Base-by-base conservation (phyloP, 768 basidiomycete species). In the Chiua virens region DNA sequence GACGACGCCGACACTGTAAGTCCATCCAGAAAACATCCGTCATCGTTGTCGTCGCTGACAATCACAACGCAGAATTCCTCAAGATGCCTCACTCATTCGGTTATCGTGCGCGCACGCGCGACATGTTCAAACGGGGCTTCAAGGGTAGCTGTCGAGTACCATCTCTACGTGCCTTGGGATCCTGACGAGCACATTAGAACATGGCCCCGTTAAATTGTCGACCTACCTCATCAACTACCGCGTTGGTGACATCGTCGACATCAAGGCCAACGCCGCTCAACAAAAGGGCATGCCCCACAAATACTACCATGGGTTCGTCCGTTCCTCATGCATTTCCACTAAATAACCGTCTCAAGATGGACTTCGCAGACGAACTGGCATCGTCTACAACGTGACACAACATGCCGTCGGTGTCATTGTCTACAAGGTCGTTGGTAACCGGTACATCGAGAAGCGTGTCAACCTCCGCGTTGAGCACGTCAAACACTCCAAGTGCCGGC, bases 241-340 rank as follows among this genome's bases (percentile, higher is more conserved):
- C 60, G 85, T 98, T 60, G 97, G 97, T 56, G 97, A 99, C 71
- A 97, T 98, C 63, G 97, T 99, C 64, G 97, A 99, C 78, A 98
- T 99, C 83, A 98, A 97, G 80, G 96, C 96, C 61, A 98, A 99
- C 69, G 84, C 95, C 53, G 92, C 97, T 39, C 91, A 97, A 75
- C 97, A 99, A 85, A 96, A 95, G 88, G 97, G 97, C 74, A 97
- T 98, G 93, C 95, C 95, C 72, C 96, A 98, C 82, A 98, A 98
- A 77, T 95, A 82, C 83, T 94, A 94, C 80, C 92, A 94, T 64
- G 92, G 91, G 93, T 94, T 57, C 62, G 92, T 84, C 35, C 38
- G 23, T 22, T 44, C 4, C 32, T n/a, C n/a, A n/a, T n/a, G 22
- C 44, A 11, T 35, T 45, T 32, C 34, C 23, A 8, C 53, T 49